phyloP scores from a whole-genome alignment of 1,139 yeast species.

The Lodderomyces margitis region DNA sequence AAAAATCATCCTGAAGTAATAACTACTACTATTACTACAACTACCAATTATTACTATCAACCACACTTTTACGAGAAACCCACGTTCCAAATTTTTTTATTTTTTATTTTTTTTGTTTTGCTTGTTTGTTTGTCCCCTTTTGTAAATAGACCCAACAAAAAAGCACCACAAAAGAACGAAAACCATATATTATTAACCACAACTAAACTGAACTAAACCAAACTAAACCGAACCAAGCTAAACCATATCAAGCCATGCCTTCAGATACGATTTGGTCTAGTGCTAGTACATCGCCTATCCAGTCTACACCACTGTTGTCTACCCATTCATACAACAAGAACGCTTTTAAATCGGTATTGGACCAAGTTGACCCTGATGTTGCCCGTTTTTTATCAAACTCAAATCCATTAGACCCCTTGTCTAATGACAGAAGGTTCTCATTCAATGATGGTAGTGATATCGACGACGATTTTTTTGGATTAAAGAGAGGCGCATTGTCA shows the following conservation, averaged over 20 bases:
- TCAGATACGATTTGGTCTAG: conserved; percentile 43
- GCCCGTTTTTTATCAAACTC: conserved; percentile 35
- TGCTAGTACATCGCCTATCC: conserved; percentile 27
- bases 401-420: conserved; percentile 12
- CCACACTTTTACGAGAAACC: no score
- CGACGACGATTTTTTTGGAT: conserved; percentile 44
- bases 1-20: not conserved
- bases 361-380: conserved; percentile 47
- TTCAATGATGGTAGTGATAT: conserved; percentile 48
- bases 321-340: conserved; percentile 4
- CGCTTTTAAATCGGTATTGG: conserved; percentile 31
- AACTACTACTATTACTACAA: conserved; percentile 5
- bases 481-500: conserved; percentile 48
- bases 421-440: conserved; percentile 29
- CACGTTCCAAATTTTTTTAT: conserved; percentile 1
- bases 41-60: no score
- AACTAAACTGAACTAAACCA: no score
- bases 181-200: no score
- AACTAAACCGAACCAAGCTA: no score
- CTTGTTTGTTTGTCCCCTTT: not conserved
- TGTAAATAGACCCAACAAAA: not conserved
- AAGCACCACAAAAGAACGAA: no score
- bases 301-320: conserved; percentile 16
- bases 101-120: not conserved
- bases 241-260: conserved; percentile 10